Conservation (phyloP, 2,329 filamentous ascomycete species). For the Coniochaeta prunicola region DNA sequence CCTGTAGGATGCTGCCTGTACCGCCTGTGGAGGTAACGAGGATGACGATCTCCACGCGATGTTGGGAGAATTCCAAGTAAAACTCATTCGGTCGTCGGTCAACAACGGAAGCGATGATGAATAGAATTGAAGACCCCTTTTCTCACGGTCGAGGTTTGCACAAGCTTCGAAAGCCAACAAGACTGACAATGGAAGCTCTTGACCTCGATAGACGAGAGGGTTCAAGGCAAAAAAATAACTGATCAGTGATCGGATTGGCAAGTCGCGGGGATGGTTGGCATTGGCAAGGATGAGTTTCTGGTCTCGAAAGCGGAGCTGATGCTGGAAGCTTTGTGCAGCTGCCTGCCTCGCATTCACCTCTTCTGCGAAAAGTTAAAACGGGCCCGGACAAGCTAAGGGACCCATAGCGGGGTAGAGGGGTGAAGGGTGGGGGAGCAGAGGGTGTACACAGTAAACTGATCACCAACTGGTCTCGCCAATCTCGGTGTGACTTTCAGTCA, state of each 20-base stretch:
- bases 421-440: background rate
- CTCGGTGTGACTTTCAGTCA: background rate
- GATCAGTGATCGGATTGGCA: background rate
- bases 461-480: background rate
- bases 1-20: background rate
- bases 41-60: background rate
- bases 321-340: background rate
- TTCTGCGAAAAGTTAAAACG: background rate
- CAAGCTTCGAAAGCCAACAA: background rate
- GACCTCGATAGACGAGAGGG: background rate
- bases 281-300: background rate
- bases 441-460: background rate
- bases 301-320: background rate
- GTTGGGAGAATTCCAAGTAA: background rate
- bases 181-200: background rate
- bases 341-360: background rate
- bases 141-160: background rate
- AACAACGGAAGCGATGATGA: background rate
- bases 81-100: background rate
- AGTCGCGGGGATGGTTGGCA: background rate
- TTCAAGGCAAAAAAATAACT: background rate
- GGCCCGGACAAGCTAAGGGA: background rate
- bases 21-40: background rate
- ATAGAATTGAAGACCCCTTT: background rate
- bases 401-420: background rate